phyloP scores from a whole-genome alignment of 768 basidiomycete genomes.

The Russula abietina region DNA sequence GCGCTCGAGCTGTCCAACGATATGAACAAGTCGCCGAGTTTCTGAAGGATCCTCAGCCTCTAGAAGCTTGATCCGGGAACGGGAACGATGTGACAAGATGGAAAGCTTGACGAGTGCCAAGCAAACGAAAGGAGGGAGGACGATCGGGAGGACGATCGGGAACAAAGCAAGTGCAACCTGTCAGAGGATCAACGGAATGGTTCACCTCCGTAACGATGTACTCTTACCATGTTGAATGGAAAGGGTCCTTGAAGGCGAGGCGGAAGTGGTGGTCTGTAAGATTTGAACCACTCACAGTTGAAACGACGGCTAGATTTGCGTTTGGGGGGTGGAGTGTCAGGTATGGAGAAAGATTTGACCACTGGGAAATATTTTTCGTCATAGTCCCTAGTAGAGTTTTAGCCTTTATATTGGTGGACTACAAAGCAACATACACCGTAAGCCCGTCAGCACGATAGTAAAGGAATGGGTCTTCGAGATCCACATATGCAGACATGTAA shows the following conservation, averaged over 20 bases:
- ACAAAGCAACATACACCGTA: conserved; percentile 43
- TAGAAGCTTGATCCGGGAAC: conserved; percentile 55
- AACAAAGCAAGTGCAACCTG: conserved; percentile 51
- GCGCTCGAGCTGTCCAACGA: conserved; percentile 53
- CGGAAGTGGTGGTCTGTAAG: conserved; percentile 15
- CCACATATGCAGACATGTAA: conserved; percentile 72
- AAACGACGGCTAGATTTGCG: background rate
- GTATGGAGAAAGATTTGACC: conserved; percentile 19
- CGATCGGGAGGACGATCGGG: conserved; percentile 63
- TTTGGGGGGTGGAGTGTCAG: conserved; percentile 12
- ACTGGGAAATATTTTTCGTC: conserved; percentile 23
- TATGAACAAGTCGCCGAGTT: conserved; percentile 47
- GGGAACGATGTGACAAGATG: conserved; percentile 53
- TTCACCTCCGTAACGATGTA: background rate
- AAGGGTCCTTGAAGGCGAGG: conserved; percentile 33
- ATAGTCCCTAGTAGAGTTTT: conserved; percentile 2
- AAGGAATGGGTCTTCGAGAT: conserved; percentile 59
- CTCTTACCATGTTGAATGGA: conserved; percentile 65
- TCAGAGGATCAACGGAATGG: background rate
- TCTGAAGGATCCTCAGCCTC: conserved; percentile 46
- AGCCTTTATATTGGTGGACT: background rate
- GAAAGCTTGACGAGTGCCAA: conserved; percentile 50
- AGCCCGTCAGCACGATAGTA: conserved; percentile 52
- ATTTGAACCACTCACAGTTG: conserved; percentile 15
- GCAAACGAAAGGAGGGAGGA: conserved; percentile 55